Conservation (phyloP, 2,329 filamentous ascomycete genomes). For the Epichloe gansuensis region DNA sequence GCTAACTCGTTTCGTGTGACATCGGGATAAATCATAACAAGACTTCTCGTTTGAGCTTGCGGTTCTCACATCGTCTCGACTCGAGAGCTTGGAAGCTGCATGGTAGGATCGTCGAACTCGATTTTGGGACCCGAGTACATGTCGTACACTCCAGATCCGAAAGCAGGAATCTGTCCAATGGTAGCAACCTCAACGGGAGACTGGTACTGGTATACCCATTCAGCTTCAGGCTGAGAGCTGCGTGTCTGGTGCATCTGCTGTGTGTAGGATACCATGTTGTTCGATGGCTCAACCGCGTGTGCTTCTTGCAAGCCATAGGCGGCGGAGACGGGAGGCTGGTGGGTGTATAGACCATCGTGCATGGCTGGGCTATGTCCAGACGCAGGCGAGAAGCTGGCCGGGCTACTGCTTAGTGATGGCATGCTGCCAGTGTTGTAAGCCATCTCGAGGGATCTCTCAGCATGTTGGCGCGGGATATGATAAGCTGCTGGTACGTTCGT, state of each 20-base stretch:
- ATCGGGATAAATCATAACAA: background rate
- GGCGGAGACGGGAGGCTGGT: conserved; percentile 34
- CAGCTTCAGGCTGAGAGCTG: conserved; percentile 28
- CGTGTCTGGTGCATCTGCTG: conserved; percentile 29
- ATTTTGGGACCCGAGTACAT: conserved; percentile 40
- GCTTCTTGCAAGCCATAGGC: conserved; percentile 35
- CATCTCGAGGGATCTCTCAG: conserved; percentile 37
- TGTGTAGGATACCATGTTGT: conserved; percentile 30
- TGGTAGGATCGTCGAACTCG: conserved; percentile 43
- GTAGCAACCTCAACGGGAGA: conserved; percentile 43
- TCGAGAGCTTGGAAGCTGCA: conserved; percentile 47
- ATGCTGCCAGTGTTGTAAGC: conserved; percentile 35
- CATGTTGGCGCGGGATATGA: conserved; percentile 37
- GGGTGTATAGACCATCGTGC: conserved; percentile 44
- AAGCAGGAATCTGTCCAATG: conserved; percentile 38
- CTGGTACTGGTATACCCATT: conserved; percentile 47
- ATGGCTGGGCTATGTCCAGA: conserved; percentile 40
- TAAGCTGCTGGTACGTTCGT: conserved; percentile 38
- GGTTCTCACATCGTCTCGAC: conserved; percentile 34
- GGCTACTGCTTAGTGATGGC: conserved; percentile 44
- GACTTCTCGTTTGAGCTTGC: background rate
- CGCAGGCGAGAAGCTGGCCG: conserved; percentile 42
- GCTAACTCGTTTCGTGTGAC: background rate
- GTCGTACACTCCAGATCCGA: conserved; percentile 36
- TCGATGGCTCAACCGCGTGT: conserved; percentile 33